Evolutionary conservation across 2,329 filamentous ascomycete species (phyloP), one percentile per base, ranked within the genome.

Genomic region (Nemania sp.): DNA sequence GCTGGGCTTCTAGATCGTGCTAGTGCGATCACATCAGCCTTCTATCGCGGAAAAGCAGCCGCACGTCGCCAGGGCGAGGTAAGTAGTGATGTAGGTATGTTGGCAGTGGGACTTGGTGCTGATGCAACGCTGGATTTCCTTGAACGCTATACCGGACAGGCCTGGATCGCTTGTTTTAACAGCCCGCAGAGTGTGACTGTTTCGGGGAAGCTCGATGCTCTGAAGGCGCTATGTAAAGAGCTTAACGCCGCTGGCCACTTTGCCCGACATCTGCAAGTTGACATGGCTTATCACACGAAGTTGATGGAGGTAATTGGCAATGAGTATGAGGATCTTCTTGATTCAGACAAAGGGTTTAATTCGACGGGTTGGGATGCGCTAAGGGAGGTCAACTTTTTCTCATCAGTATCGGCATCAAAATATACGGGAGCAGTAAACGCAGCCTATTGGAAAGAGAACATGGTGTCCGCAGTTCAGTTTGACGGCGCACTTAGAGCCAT

Each of bases 381-480:
- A 2, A 27, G 18, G 1, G 38, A 24, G 0, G 52, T 49, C 15
- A 22, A 5, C 2, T 64, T 73, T 64, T 72, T 68, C 51, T 72
- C 70, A 0, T 71, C 71, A 0, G 64, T 66, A 4, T 38, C 64
- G 2, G 55, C 20, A 8, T 52, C 38, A 2, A 61, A 43, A 26
- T 7, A 56, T 24, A 57, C n/a, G 1, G 20, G 6, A 1, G 13
- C 38, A 11, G 22, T 64, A 1, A 60, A 70, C 47, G 59, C 69
- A 0, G 0, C 35, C 0, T 79, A 78, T 53, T 79, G 77, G 77
- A 73, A 70, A 47, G 47, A n/a, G 0, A 79, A 78, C 62, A 75
- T 79, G 74, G 61, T 75, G 0, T 76, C 73, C 0, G 69, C 75
- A n/a, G 73, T 45, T 73, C 75, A 0, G 3, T 78, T 78, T 26